Percentiles rank a stretch among this genome's conserved stretches.
These are phyloP conservation scores for Naganishia vishniacii DNA, from an alignment of 768 basidiomycete genomes.

Conservation along the genomic window DNA sequence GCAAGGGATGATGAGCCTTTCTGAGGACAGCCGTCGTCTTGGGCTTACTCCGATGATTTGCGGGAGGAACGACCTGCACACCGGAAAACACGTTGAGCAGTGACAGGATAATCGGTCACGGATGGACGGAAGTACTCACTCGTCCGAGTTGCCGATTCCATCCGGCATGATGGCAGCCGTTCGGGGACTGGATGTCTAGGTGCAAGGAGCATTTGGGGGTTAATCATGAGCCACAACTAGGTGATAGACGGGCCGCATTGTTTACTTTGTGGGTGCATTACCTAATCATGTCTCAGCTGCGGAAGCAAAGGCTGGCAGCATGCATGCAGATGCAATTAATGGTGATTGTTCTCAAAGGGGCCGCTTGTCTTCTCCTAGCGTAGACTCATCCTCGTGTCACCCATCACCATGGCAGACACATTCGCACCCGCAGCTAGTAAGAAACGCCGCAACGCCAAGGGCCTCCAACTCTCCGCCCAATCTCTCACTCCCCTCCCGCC, in stretches of 20 bases:
- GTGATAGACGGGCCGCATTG: no score
- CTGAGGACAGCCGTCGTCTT: neutral
- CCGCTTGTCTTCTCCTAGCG: no score
- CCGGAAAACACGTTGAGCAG: neutral
- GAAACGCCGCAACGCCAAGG: conserved; percentile 32
- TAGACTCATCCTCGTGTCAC: neutral
- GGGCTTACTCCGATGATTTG: conserved; percentile 48
- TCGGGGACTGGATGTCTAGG: no score
- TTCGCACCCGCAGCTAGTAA: conserved; percentile 19
- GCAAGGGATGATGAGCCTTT: neutral
- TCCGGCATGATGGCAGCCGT: neutral
- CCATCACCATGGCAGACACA: neutral
- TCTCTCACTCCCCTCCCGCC: conserved; percentile 29
- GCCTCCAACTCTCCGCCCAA: conserved; percentile 28
- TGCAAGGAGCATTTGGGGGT: no score
- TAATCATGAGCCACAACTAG: no score
- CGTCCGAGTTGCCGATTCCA: neutral
- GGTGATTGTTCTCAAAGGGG: conserved; percentile 11
- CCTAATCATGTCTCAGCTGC: neutral
- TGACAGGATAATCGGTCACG: neutral
- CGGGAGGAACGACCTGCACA: conserved; percentile 46
- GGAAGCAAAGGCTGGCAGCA: neutral
- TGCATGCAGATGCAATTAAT: no score
- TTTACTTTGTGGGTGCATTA: conserved; percentile 15
- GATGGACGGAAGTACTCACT: neutral